Evolutionary conservation across 2,329 filamentous ascomycete species (phyloP), one percentile per base, ranked within the genome.

Genomic region (Sodiomyces alkalinus): DNA sequence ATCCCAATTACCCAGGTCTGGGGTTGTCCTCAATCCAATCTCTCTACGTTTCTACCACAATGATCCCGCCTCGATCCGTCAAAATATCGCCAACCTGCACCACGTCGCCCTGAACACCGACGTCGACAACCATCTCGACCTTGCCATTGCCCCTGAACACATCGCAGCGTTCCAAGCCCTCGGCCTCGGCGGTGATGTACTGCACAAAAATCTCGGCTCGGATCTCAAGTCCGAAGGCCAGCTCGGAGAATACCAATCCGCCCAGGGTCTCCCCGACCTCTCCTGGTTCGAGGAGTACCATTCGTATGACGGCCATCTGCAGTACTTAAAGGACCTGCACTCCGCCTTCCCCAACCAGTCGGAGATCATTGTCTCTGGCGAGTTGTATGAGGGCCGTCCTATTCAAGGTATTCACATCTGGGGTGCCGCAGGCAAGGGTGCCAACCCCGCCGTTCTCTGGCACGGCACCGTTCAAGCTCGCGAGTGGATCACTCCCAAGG

Each of bases 321-420:
- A 52, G 24, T 68, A 56, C 39, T 51, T 64, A 30, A 39, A 47
- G 3, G 50, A 58, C 28, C 41, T 68, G 7, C 53, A 56, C 11
- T 36, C 45, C 7, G 37, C 46, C 5, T 58, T 62, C 32, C 52
- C 60, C 3, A 43, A 44, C 7, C 61, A 64, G 35, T 58, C 63
- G 1, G 52, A 63, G 40, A 43, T 63, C 5, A 46, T 65, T 5
- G 53, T 50, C 2, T 47, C 55, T 4, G 63, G 63, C 1, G 50
- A 44, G 11, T 63, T 60, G 1, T 52, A 52, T 22, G 44, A 62
- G 39, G 59, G 58, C 7, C 47, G 60, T 17, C 42, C 50, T 31
- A 79, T 83, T 27, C 64, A 67, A 11, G 78, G 72, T 0, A 38
- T 68, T 25, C 62, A 65, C 35, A 47, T 68, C 17, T 66, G 51